Evolutionary conservation across 2,329 filamentous ascomycete species (phyloP).

Genomic region (Aspergillus latus): DNA sequence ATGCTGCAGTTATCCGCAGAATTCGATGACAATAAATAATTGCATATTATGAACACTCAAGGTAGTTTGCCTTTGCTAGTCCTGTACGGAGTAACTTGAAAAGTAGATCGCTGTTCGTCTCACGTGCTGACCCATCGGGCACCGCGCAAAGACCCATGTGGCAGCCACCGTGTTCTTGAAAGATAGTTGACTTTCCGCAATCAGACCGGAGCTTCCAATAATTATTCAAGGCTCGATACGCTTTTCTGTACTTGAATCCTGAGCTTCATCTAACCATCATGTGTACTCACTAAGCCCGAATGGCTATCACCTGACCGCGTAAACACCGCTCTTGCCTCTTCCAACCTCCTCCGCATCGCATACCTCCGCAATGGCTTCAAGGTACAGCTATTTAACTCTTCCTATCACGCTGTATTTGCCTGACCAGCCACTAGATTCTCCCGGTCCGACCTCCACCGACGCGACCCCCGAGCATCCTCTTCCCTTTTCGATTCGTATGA

Average conservation of each 20-base stretch:
- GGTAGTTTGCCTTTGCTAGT: not conserved
- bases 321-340: not conserved
- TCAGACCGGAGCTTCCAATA: not conserved
- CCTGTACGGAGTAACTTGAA: no score
- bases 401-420: not conserved
- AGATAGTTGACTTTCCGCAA: constrained; percentile 4
- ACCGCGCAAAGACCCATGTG: constrained; percentile 18
- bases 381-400: constrained; percentile 26
- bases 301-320: not conserved
- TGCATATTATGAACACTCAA: not conserved
- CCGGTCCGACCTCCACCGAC: constrained; percentile 67
- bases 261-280: not conserved
- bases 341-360: constrained; percentile 10
- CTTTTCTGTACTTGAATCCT: not conserved
- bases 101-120: not conserved
- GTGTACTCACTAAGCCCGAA: not conserved
- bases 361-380: constrained; percentile 34
- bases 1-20: not conserved
- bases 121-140: constrained; percentile 16
- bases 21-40: constrained; percentile 8
- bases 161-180: constrained; percentile 17
- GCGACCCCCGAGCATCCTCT: constrained; percentile 64
- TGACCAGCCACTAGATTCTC: constrained; percentile 57
- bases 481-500: constrained; percentile 75
- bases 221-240: not conserved